phyloP scores from a whole-genome alignment of 2,329 filamentous ascomycete genomes.

The Plenodomus tracheiphilus region DNA sequence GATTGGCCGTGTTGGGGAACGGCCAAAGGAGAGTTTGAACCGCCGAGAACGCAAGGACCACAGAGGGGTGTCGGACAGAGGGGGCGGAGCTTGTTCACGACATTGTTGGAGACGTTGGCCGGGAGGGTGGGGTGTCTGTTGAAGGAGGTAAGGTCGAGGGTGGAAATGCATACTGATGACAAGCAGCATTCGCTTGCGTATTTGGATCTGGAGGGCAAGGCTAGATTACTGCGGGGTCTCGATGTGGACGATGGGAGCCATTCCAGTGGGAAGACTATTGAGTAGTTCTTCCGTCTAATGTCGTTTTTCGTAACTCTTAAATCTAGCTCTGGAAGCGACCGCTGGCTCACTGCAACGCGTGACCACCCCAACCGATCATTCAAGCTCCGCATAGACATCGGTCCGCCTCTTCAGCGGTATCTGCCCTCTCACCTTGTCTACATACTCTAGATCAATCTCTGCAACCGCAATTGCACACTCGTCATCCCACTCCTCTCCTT shows the following conservation, averaged over 20 bases:
- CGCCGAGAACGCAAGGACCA: conserved; percentile 35
- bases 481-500: conserved; percentile 35
- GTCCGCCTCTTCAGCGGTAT: conserved; percentile 62
- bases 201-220: conserved; percentile 30
- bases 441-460: conserved; percentile 58
- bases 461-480: conserved; percentile 50
- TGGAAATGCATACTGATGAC: conserved; percentile 22
- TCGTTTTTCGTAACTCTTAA: neutral
- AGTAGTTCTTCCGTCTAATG: neutral
- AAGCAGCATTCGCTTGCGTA: conserved; percentile 26
- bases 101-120: conserved; percentile 30
- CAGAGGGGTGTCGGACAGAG: conserved; percentile 10
- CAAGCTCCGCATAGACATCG: conserved; percentile 43
- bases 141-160: conserved; percentile 21
- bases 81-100: conserved; percentile 25
- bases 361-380: neutral
- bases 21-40: conserved; percentile 24
- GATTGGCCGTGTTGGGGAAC: conserved; percentile 22
- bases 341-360: too few relatives aligned
- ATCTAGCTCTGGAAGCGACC: neutral
- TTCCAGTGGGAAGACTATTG: neutral
- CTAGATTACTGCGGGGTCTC: conserved; percentile 23
- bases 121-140: conserved; percentile 18
- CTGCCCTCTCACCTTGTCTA: conserved; percentile 58
- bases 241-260: conserved; percentile 13